Evolutionary conservation across 23 red algal genomes (phyloP).

Genomic region (Cyanidioschyzon merolae): DNA sequence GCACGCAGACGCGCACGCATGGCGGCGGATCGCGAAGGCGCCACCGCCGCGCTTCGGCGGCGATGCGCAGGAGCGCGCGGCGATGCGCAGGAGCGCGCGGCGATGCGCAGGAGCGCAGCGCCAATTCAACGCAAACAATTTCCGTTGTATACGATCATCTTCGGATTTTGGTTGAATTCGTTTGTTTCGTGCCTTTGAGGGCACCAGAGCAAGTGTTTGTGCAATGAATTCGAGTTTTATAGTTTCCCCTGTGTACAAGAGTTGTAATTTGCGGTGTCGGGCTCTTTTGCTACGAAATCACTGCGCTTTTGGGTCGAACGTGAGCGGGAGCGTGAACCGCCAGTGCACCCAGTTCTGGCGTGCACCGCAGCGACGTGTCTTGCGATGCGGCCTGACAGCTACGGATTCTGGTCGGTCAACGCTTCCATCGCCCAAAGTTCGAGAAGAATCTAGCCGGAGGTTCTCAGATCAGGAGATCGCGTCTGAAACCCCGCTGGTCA

Average conservation of each 20-base stretch:
- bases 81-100: too few species aligned
- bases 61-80: too few species aligned
- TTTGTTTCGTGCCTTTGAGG: too few species aligned
- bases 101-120: too few species aligned
- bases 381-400: background rate
- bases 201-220: too few species aligned
- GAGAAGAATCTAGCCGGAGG: background rate
- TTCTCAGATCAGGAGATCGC: background rate
- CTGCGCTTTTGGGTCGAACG: background rate
- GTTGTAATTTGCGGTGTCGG: background rate
- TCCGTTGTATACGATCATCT: too few species aligned
- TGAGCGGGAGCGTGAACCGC: background rate
- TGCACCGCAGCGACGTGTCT: background rate
- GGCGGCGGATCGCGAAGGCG: too few species aligned
- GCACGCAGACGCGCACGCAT: too few species aligned
- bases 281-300: background rate
- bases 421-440: background rate
- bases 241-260: background rate
- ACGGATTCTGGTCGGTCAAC: background rate
- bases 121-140: too few species aligned
- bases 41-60: too few species aligned
- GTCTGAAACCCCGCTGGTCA: conserved; percentile 27
- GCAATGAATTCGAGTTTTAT: background rate
- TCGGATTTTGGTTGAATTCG: too few species aligned
- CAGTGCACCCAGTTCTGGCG: background rate